Evolutionary conservation across 345 rosid genomes (phyloP).

Genomic region (Lumnitzera racemosa): DNA sequence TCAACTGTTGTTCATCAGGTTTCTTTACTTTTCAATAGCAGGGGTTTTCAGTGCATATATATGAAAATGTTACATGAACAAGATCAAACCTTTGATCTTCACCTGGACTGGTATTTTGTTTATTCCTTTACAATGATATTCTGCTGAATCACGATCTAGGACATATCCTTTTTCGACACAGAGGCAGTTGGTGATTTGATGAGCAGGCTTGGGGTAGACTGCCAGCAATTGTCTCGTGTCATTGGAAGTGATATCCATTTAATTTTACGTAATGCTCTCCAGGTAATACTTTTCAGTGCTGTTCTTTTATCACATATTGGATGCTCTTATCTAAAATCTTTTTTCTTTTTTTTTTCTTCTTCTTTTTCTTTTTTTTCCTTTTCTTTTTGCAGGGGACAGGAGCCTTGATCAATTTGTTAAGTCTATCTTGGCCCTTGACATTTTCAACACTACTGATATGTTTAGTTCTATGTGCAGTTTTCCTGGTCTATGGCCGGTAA

Average conservation of each 20-base stretch:
- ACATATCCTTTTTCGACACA: conserved; percentile 36
- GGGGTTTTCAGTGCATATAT: too few species aligned
- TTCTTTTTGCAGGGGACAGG: conserved; percentile 38
- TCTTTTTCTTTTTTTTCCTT: background rate
- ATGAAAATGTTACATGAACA: too few species aligned
- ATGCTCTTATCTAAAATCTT: background rate
- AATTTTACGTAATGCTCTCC: conserved; percentile 42
- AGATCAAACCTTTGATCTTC: background rate
- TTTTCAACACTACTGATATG: conserved; percentile 36
- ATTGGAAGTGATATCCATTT: conserved; percentile 36
- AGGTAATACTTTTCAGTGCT: conserved; percentile 21
- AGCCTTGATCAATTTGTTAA: conserved; percentile 44
- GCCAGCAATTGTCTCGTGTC: conserved; percentile 41
- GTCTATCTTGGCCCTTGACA: conserved; percentile 50
- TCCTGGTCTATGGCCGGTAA: conserved; percentile 42
- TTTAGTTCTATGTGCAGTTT: conserved; percentile 24
- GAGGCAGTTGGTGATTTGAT: conserved; percentile 45
- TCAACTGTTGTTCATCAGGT: conserved; percentile 43
- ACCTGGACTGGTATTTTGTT: background rate
- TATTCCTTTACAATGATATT: background rate
- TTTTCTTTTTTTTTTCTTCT: background rate
- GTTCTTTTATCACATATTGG: too few species aligned
- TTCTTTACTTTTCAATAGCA: conserved; percentile 1
- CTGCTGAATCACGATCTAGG: conserved; percentile 23
- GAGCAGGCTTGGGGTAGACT: conserved; percentile 52